A percentile compares a stretch with the other conserved stretches of the same genome.
Conservation (phyloP, 1,139 yeast species). For the Yamadazyma conglobata region DNA sequence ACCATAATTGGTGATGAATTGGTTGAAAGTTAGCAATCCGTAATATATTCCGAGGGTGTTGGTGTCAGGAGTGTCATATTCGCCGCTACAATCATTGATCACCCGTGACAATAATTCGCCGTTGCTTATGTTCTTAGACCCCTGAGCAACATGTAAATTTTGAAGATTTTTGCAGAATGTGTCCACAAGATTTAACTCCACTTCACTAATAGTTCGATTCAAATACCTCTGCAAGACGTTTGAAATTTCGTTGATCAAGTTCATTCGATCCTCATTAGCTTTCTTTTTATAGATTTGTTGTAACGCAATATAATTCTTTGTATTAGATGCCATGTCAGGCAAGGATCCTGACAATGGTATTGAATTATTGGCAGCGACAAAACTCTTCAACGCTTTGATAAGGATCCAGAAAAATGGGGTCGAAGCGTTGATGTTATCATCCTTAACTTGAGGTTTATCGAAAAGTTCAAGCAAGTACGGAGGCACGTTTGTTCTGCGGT, state of each 20-base stretch:
- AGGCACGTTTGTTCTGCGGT: slow-evolving; percentile 41
- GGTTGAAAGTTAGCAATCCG: slow-evolving; percentile 31
- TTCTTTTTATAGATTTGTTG: slow-evolving; percentile 58
- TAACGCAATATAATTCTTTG: slow-evolving; percentile 56
- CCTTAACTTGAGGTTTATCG: slow-evolving; percentile 15
- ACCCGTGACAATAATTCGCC: slow-evolving; percentile 17
- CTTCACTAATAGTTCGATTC: slow-evolving; percentile 21
- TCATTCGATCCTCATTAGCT: slow-evolving; percentile 47
- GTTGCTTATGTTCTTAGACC: slow-evolving; percentile 24
- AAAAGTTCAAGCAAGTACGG: slow-evolving; percentile 11
- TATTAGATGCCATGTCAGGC: slow-evolving; percentile 89
- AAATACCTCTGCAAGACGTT: slow-evolving; percentile 13
- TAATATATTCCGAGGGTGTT: slow-evolving; percentile 32
- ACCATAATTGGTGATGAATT: slow-evolving; percentile 17
- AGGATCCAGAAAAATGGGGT: slow-evolving; percentile 59
- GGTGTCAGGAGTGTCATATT: slow-evolving; percentile 18
- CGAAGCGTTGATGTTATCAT: slow-evolving; percentile 14
- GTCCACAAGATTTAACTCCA: slow-evolving; percentile 37
- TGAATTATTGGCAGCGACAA: slow-evolving; percentile 36
- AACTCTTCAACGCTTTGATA: slow-evolving; percentile 52
- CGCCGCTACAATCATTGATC: slow-evolving; percentile 15
- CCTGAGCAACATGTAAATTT: slow-evolving; percentile 34
- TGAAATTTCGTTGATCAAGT: slow-evolving; percentile 33
- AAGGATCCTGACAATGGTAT: slow-evolving; percentile 69
- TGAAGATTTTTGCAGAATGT: slow-evolving; percentile 60